phyloP scores from a whole-genome alignment of 2,329 filamentous ascomycete genomes.

The Balansia obtecta region DNA sequence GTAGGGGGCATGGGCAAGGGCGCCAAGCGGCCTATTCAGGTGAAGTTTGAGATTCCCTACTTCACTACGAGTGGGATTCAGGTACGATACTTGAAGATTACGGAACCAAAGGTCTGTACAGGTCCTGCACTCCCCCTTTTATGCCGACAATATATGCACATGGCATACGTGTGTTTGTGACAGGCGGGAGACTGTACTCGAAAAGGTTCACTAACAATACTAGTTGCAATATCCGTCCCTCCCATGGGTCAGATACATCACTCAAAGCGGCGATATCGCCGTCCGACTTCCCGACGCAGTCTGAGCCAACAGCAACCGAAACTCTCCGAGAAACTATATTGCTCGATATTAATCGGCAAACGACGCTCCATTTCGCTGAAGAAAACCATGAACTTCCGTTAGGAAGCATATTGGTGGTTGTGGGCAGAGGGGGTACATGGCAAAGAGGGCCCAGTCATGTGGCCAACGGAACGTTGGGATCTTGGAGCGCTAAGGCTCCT shows the following conservation, averaged over 20 bases:
- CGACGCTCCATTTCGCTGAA: too few relatives aligned
- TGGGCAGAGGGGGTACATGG: too few relatives aligned
- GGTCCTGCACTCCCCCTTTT: not conserved
- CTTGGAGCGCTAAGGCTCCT: too few relatives aligned
- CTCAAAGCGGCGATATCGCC: constrained; percentile 92
- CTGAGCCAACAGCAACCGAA: constrained; percentile 26
- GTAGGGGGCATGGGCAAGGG: constrained; percentile 67
- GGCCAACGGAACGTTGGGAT: too few relatives aligned
- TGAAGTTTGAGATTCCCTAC: constrained; percentile 99
- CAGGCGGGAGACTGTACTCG: too few relatives aligned
- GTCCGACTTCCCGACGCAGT: constrained; percentile 86
- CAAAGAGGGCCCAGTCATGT: too few relatives aligned
- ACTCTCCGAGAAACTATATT: too few relatives aligned
- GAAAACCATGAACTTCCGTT: too few relatives aligned
- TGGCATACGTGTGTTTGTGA: too few relatives aligned
- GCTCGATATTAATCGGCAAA: too few relatives aligned
- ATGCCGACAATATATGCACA: too few relatives aligned
- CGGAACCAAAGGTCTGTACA: constrained; percentile 81
- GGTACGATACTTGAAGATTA: constrained; percentile 97
- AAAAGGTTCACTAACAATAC: not conserved
- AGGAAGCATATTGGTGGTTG: too few relatives aligned
- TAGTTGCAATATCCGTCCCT: constrained; percentile 96
- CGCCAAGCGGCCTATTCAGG: constrained; percentile 86
- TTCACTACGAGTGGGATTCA: constrained; percentile 99
- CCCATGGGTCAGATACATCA: constrained; percentile 98